Evolutionary conservation across 129 eudicot genomes (phyloP), one percentile per base, ranked within the genome.

Genomic region (Cynara cardunculus): DNA sequence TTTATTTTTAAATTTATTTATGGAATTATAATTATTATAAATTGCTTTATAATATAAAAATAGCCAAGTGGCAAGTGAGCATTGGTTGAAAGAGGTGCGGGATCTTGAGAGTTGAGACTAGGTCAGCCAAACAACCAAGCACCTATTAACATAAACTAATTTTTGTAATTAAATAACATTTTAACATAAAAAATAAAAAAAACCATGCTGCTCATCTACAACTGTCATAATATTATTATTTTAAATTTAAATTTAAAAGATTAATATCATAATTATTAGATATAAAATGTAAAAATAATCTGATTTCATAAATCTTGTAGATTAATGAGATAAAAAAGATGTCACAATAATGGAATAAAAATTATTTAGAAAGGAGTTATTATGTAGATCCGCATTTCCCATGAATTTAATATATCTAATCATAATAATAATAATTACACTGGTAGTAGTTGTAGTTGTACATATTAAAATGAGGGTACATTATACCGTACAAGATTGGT

Each of bases 401-500:
- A 70, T 69, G 67, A 44, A 37, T 37, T 8, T 37, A 37, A 7
- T 37, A 37, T 0, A 5, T 1, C 0, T 6, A 35, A 6, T 35
- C 1, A 7, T 10, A 37, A 4, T n/a, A n/a, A 46, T 41, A 1
- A 11, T 41, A 0, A 59, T 74, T 67, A 53, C 30, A 68, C 49
- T 69, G 81, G 77, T 69, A 67, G 77, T 27, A 27, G 77, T 25
- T 82, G 77, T 27, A 27, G 77, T 25, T 82, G 81, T 76, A 69
- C 81, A 68, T 76, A 78, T 82, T 76, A 82, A 69, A 24, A 72
- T 39, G 65, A 68, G 81, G 53, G 85, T 82, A 82, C 85, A 82
- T 76, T 82, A 56, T 70, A 70, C 82, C 85, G 85, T 82, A 82
- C 85, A 76, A 76, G 85, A 82, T 82, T 82, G 85, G 85, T 82